Conservation (phyloP, 2,329 filamentous ascomycete genomes). For the Gremmenia infestans region DNA sequence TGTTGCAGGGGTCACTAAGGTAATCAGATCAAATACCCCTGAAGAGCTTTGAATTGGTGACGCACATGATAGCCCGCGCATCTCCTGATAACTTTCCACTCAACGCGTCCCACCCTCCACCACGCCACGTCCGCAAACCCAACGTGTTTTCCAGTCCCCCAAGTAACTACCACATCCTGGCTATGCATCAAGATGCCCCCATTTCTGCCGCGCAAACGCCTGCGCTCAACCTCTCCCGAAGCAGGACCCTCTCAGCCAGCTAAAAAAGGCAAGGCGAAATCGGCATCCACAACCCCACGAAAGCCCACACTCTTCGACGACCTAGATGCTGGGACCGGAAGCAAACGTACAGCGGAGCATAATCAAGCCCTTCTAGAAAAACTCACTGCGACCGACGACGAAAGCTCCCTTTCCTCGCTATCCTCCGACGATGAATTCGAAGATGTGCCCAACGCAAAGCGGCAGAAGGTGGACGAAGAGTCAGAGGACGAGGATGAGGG, state of each 20-base stretch:
- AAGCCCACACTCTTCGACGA: conserved; percentile 59
- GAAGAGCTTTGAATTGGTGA: conserved; percentile 11
- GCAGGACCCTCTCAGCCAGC: conserved; percentile 20
- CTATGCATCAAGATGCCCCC: conserved; percentile 54
- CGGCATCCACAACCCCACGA: conserved; percentile 33
- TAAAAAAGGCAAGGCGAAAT: conserved; percentile 26
- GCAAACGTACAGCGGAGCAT: conserved; percentile 37
- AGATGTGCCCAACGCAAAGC: conserved; percentile 41
- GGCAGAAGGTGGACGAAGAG: conserved; percentile 36
- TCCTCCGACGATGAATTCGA: conserved; percentile 50
- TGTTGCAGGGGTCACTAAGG: background rate
- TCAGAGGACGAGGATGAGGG: conserved; percentile 49
- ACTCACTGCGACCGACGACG: conserved; percentile 40
- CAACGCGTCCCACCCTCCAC: conserved; percentile 2
- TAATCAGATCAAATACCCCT: conserved; percentile 3
- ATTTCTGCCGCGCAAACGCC: conserved; percentile 60
- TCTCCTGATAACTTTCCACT: background rate
- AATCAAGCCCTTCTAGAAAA: conserved; percentile 39
- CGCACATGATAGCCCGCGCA: conserved; percentile 11
- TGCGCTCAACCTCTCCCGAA: conserved; percentile 44
- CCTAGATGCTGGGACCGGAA: conserved; percentile 42
- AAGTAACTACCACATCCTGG: background rate
- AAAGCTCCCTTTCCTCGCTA: conserved; percentile 30
- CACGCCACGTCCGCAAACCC: background rate
- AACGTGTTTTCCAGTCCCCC: background rate